These are phyloP conservation scores for Coemansia sp. DNA, from an alignment of 192 early-diverging fungal genomes.

Conservation along the genomic window DNA sequence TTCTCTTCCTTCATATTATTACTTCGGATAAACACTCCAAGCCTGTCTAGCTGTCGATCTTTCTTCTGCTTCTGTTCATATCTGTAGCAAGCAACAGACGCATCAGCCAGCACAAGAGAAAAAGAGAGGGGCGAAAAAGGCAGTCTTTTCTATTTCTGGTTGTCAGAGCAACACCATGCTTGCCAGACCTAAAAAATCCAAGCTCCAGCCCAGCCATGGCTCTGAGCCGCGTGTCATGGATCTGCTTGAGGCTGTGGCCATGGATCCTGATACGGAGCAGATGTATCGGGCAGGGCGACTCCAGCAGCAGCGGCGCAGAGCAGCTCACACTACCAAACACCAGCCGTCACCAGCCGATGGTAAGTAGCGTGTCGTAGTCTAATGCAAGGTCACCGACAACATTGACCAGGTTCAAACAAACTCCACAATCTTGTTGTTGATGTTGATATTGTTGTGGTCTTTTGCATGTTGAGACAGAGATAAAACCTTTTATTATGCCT, in stretches of 20 bases:
- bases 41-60: not conserved
- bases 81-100: not conserved
- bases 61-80: not conserved
- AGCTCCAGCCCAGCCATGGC: not conserved
- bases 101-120: not conserved
- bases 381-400: too few species aligned
- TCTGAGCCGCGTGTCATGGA: constrained; percentile 15
- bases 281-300: constrained; percentile 9
- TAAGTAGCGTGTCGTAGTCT: constrained; percentile 16
- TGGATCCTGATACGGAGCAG: constrained; percentile 20
- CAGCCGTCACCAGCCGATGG: constrained; percentile 11
- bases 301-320: constrained; percentile 29
- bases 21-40: not conserved
- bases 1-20: not conserved
- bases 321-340: constrained; percentile 23
- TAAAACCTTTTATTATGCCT: too few species aligned
- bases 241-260: constrained; percentile 27
- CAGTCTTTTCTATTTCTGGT: not conserved
- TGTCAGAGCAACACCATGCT: constrained; percentile 14
- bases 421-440: not conserved
- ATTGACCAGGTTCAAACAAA: not conserved
- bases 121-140: not conserved
- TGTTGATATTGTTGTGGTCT: not conserved
- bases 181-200: constrained; percentile 17
- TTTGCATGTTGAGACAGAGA: too few species aligned